Evolutionary conservation across 805 yeast genomes (phyloP), one percentile per base, ranked within the genome.

Genomic region (Candida broadrunensis): DNA sequence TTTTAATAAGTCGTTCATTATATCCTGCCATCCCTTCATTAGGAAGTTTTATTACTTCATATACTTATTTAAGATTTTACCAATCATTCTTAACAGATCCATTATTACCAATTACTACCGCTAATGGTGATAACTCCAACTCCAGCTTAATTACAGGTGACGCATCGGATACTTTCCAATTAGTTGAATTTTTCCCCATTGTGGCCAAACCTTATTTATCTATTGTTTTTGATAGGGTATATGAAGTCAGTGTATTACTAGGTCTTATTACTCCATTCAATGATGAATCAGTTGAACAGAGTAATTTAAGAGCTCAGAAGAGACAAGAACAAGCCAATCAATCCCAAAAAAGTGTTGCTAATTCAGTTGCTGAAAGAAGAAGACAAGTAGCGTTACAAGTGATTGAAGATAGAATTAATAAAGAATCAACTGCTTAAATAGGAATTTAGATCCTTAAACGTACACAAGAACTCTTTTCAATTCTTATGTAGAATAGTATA

Each of bases 161-260:
- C 60, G 95, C 97, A 0, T 82, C 93, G 0, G 97, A 90, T 50
- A 85, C 91, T 1, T 90, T 90, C 68, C 81, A 86, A 41, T 72
- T 90, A 46, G 81, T 83, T 24, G 83, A 84, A 51, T 88, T 90
- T 58, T 90, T 90, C 78, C 97, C 97, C 1, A 79, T 72, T 36
- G 56, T 75, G 1, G 26, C 75, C 2, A 78, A 79, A 41, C 76
- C 79, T 2, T 46, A 73, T 19, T 57, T 88, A 36, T 66, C 69
- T 25, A 78, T 80, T 1, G 50, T 81, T 0, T 81, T 82, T 45
- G 58, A 67, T 38, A 49, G 51, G 14, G 26, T 60, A 11, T 67
- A 70, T 51, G 69, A 65, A 35, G 39, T 60, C n/a, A 43, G 58
- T 16, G 71, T 65, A 25, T 54, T 65, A 32, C 49, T 81, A 15